Evolutionary conservation across 805 yeast species (phyloP).

Genomic region (Barnettozyma wickerhamii): DNA sequence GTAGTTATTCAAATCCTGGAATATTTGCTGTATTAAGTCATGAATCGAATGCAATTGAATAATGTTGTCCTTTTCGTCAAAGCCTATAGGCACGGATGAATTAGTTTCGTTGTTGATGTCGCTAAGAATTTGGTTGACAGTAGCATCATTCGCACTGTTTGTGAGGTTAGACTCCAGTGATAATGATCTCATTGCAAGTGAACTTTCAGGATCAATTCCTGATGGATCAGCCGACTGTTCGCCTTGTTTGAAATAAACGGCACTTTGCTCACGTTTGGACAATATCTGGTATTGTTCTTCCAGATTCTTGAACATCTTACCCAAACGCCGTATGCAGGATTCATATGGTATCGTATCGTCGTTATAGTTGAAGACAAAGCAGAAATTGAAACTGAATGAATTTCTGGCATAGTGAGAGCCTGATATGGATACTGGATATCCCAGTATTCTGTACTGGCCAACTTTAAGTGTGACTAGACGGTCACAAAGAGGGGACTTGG

Average conservation of each 20-base stretch:
- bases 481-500: conserved; percentile 89
- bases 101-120: conserved; percentile 23
- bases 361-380: conserved; percentile 82
- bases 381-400: conserved; percentile 88
- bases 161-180: conserved; percentile 18
- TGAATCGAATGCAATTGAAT: conserved; percentile 48
- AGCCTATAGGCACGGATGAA: conserved; percentile 25
- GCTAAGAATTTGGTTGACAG: conserved; percentile 22
- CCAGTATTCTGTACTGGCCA: conserved; percentile 66
- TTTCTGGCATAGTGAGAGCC: conserved; percentile 80
- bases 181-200: conserved; percentile 12
- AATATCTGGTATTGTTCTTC: conserved; percentile 85
- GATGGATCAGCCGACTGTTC: not conserved
- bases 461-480: conserved; percentile 70
- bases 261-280: conserved; percentile 48
- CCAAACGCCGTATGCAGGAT: conserved; percentile 76
- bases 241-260: conserved; percentile 27
- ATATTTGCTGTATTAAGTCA: conserved; percentile 82
- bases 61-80: conserved; percentile 17
- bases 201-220: conserved; percentile 8
- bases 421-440: conserved; percentile 83
- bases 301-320: conserved; percentile 81
- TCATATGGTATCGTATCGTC: conserved; percentile 85
- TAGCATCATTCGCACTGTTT: not conserved
- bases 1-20: conserved; percentile 89